Percentiles rank a stretch among this genome's conserved stretches.
Evolutionary conservation across 352 stramenopile genomes (phyloP).

Genomic region (Globisporangium ultimum): DNA sequence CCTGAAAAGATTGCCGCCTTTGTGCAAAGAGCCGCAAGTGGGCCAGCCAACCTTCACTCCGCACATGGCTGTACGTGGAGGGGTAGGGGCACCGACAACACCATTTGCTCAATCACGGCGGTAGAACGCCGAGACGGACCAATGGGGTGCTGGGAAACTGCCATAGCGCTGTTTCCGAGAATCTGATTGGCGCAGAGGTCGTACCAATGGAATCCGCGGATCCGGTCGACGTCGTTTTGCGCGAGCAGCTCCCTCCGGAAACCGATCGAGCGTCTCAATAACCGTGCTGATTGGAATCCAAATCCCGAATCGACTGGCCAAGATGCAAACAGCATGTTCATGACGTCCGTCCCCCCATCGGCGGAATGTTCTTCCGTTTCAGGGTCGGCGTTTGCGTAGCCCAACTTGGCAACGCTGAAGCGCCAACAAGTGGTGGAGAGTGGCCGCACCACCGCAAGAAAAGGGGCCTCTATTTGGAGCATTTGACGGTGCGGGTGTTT

Average conservation of each 20-base stretch:
- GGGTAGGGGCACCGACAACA: background rate
- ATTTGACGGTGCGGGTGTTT: background rate
- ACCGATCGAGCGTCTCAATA: background rate
- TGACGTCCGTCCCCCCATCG: slow-evolving; percentile 2
- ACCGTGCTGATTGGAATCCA: slow-evolving; percentile 1
- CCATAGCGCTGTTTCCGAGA: slow-evolving; percentile 4
- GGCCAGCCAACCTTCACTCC: background rate
- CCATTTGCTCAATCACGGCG: slow-evolving; percentile 1
- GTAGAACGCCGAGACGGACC: background rate
- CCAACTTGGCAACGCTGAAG: background rate
- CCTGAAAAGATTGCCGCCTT: slow-evolving; percentile 1
- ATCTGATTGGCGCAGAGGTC: slow-evolving; percentile 13
- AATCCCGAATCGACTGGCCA: slow-evolving; percentile 1
- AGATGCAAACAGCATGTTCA: background rate
- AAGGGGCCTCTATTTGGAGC: slow-evolving; percentile 4
- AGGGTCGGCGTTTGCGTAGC: background rate
- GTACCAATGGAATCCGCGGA: slow-evolving; percentile 15
- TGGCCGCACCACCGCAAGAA: slow-evolving; percentile 4
- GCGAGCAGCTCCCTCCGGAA: background rate
- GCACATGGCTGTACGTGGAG: background rate
- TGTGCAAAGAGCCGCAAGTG: background rate
- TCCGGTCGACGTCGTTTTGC: slow-evolving; percentile 15
- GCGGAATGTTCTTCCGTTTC: slow-evolving; percentile 13
- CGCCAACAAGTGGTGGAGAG: background rate
- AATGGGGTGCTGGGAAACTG: slow-evolving; percentile 1